Evolutionary conservation across 169 alveolate species (phyloP).

Genomic region (Neospora caninum): DNA sequence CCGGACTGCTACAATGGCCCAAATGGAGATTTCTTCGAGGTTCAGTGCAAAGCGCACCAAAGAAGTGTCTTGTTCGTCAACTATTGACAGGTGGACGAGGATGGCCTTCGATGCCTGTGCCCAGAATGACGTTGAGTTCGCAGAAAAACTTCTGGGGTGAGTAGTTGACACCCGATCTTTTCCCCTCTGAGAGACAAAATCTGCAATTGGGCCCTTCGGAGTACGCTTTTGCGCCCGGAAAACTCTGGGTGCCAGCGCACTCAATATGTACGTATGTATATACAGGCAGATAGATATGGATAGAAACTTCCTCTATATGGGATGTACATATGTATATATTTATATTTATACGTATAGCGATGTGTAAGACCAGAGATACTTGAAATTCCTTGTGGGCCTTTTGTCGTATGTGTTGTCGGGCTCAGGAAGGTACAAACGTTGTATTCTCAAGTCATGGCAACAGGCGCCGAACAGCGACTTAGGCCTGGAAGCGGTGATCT

Average conservation of each 20-base stretch:
- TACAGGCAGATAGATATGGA: no score
- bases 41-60: not conserved
- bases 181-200: no score
- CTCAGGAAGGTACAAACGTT: not conserved
- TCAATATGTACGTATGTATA: no score
- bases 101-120: not conserved
- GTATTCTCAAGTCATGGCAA: not conserved
- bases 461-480: not conserved
- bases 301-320: no score
- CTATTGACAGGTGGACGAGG: not conserved
- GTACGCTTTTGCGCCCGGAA: no score
- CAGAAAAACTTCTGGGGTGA: slow-evolving; percentile 11
- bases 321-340: no score
- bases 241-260: no score
- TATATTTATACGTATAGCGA: no score
- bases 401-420: no score
- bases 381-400: no score
- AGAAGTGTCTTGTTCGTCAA: not conserved
- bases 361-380: no score
- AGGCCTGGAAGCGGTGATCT: not conserved
- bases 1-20: not conserved
- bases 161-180: not conserved
- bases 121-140: not conserved
- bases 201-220: no score
- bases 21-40: not conserved